Percentiles rank a stretch among this genome's conserved stretches.
phyloP scores from a whole-genome alignment of 2,329 filamentous ascomycete genomes.

The Venturia effusa region DNA sequence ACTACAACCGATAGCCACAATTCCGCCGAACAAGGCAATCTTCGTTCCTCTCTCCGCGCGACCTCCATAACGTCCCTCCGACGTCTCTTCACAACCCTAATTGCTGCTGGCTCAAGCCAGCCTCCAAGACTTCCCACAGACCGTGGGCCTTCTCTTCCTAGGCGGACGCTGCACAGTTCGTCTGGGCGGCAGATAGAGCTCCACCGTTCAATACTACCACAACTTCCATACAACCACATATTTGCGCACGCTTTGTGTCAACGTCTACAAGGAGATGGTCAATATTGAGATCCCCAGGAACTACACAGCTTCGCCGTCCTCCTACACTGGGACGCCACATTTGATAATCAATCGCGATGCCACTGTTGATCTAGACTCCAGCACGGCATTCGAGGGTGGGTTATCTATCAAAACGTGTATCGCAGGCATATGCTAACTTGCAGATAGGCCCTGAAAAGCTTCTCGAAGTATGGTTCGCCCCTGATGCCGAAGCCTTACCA shows the following conservation, averaged over 20 bases:
- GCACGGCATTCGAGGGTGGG: constrained; percentile 87
- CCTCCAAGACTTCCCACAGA: constrained; percentile 48
- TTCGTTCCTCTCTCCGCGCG: constrained; percentile 72
- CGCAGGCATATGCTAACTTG: constrained; percentile 16
- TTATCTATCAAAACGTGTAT: neutral
- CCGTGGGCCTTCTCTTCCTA: constrained; percentile 94
- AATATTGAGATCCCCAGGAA: constrained; percentile 67
- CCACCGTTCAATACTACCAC: constrained; percentile 20
- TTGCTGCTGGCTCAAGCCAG: constrained; percentile 84
- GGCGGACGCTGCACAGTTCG: constrained; percentile 87
- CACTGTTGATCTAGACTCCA: constrained; percentile 83
- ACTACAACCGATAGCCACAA: constrained; percentile 57
- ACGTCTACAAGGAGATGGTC: constrained; percentile 57
- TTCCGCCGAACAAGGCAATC: constrained; percentile 76
- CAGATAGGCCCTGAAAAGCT: constrained; percentile 79
- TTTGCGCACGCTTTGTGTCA: neutral
- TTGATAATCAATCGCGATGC: constrained; percentile 96
- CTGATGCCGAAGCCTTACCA: constrained; percentile 63
- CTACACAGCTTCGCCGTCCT: constrained; percentile 73
- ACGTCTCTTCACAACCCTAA: constrained; percentile 35
- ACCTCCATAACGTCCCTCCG: constrained; percentile 78
- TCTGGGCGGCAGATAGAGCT: constrained; percentile 98
- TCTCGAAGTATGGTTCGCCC: constrained; percentile 94
- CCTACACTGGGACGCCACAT: constrained; percentile 67
- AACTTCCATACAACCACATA: neutral